Evolutionary conservation across 139 green algal genomes (phyloP).

Genomic region (Picochlorum costavermella): DNA sequence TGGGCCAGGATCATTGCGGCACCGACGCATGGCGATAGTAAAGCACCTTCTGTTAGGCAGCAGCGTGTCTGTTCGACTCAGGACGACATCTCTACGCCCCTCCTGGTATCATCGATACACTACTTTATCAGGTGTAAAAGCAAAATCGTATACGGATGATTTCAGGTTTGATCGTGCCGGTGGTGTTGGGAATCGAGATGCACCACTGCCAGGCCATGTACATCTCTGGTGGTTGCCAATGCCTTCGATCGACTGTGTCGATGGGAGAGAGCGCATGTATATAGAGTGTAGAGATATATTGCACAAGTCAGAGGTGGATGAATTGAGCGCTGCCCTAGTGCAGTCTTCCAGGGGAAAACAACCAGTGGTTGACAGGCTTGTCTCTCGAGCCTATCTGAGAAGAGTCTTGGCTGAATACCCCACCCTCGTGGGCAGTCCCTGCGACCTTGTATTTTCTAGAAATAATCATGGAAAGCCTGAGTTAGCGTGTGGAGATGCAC

Average conservation of each 20-base stretch:
- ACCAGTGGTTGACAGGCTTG: slow-evolving; percentile 15
- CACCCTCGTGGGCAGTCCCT: neutral
- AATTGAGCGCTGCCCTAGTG: neutral
- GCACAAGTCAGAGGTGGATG: neutral
- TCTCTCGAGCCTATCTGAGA: slow-evolving; percentile 35
- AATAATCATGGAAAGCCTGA: slow-evolving; percentile 40
- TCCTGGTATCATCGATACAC: too few relatives aligned
- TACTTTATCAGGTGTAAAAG: too few relatives aligned
- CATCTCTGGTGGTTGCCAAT: neutral
- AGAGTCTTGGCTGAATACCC: slow-evolving; percentile 25
- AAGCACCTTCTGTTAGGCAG: too few relatives aligned
- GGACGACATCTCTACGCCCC: too few relatives aligned
- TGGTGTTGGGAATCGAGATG: too few relatives aligned
- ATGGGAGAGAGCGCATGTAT: neutral
- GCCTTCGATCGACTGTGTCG: neutral
- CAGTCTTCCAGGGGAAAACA: too few relatives aligned
- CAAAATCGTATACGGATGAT: too few relatives aligned
- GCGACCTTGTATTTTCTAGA: neutral
- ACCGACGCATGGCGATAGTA: too few relatives aligned
- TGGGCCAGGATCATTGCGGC: too few relatives aligned
- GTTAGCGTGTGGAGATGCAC: slow-evolving; percentile 11
- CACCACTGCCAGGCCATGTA: neutral
- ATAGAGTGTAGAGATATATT: neutral
- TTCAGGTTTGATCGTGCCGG: too few relatives aligned
- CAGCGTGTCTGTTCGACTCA: too few relatives aligned